Base-by-base conservation (phyloP, 441 rosid species). In the Adansonia gregorii region DNA sequence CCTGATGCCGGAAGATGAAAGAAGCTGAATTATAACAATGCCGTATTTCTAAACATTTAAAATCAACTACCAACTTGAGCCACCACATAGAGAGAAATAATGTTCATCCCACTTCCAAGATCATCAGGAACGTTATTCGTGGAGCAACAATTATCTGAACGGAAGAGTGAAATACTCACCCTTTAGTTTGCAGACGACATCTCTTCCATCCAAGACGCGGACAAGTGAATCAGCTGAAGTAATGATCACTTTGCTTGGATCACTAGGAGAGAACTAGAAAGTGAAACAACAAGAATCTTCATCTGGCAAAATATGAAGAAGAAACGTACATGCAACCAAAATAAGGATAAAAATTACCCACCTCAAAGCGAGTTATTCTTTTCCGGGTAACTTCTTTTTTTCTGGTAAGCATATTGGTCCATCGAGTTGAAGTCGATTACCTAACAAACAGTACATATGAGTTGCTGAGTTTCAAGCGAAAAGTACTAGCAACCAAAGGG, bases 301-400 rank as follows among this genome's bases (percentile, higher is more conserved):
- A 54, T 35, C 55, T 2, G 55, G n/a, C 0, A 67, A 67, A 67
- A 67, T 45, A 46, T 45, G 55, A 67, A 46, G 2, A 46, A 9
- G 55, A 10, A 19, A 20, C 3, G n/a, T 67, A 6, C 11, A 35
- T 14, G 31, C 6, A 17, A 46, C 20, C 39, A 35, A 35, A 35
- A 48, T 63, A 54, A 39, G 52, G 67, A 56, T 6, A 70, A 8
- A 20, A 45, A 8, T 56, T 74, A 56, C 54, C 43, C 67, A 83
- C 89, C 89, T 91, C 89, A 76, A 91, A 89, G 61, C 93, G 89
- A n/a, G 89, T 88, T 77, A 91, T 84, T 82, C 86, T 83, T 78
- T 89, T 71, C 88, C 86, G 6, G 86, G 83, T 72, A 79, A 77
- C 82, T 87, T 91, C 79, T 91, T 89, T 82, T 84, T 89, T 76